A percentile compares a stretch with the other conserved stretches of the same genome.
Evolutionary conservation across 352 stramenopile species (phyloP).

Genomic region (Globisporangium emineosum): DNA sequence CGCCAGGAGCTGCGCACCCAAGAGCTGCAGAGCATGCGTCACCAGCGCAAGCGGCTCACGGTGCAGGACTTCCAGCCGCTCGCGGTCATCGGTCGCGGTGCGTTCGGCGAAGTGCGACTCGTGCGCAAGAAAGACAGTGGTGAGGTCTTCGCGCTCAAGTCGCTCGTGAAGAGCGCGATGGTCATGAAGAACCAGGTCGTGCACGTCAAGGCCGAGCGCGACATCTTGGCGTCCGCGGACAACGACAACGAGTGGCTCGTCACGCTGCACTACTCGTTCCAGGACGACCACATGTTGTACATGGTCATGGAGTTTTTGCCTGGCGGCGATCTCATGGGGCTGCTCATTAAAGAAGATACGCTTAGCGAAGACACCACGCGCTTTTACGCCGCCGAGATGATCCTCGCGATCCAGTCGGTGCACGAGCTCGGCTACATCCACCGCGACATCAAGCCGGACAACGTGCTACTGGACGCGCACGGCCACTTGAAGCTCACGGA

Average conservation of each 20-base stretch:
- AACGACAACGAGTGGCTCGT: conserved; percentile 98
- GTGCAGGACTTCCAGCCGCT: conserved; percentile 96
- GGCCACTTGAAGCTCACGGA: conserved; percentile 99
- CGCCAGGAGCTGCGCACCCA: conserved; percentile 71
- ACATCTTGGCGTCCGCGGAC: conserved; percentile 93
- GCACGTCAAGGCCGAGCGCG: conserved; percentile 96
- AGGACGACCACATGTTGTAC: conserved; percentile 84
- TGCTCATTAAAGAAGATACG: conserved; percentile 99
- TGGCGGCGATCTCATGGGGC: conserved; percentile 98
- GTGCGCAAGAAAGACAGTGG: conserved; percentile 81
- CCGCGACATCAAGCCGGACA: conserved; percentile 97
- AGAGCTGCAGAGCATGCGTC: conserved; percentile 74
- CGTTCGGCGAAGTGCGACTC: conserved; percentile 97
- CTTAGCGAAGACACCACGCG: conserved; percentile 78
- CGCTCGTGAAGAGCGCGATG: conserved; percentile 89
- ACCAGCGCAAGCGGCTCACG: conserved; percentile 76
- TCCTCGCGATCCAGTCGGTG: conserved; percentile 97
- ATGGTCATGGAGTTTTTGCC: conserved; percentile 99
- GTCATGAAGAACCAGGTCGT: conserved; percentile 93
- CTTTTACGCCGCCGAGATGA: conserved; percentile 98
- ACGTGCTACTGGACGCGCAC: conserved; percentile 95
- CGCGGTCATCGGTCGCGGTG: conserved; percentile 96
- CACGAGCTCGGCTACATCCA: conserved; percentile 99
- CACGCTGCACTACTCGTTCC: conserved; percentile 97
- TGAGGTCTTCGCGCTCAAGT: conserved; percentile 91